A percentile compares a stretch with the other conserved stretches of the same genome.
Conservation (phyloP, 2,329 filamentous ascomycete genomes). For the Pestalotiopsis sp. region DNA sequence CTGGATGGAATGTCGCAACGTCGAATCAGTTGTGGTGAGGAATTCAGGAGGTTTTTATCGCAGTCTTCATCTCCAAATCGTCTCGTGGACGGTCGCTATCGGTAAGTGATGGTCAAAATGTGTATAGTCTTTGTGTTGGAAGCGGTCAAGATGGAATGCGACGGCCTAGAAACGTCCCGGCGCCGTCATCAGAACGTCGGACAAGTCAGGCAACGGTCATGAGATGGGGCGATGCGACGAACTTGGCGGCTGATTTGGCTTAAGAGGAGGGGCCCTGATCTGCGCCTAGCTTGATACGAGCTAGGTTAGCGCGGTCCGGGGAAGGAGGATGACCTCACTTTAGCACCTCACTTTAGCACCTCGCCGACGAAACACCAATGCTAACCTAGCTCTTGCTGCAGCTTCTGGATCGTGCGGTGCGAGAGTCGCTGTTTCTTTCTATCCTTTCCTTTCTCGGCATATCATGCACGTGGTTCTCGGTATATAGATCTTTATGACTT, state of each 20-base stretch:
- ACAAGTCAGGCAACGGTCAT: not conserved
- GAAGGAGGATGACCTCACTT: not conserved
- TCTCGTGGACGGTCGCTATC: not conserved
- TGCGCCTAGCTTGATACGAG: not conserved
- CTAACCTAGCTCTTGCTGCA: not conserved
- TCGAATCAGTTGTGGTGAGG: not conserved
- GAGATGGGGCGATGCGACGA: not conserved
- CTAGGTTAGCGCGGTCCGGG: not conserved
- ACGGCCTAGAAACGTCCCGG: not conserved
- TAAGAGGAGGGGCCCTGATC: not conserved
- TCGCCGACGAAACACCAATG: not conserved
- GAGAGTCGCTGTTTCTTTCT: not conserved
- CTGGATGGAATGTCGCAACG: not conserved
- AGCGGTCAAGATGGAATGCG: not conserved
- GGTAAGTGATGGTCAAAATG: not conserved
- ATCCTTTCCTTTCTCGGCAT: not conserved
- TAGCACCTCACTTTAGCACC: not conserved
- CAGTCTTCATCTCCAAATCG: not conserved
- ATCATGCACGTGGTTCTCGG: not conserved
- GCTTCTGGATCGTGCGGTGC: not conserved
- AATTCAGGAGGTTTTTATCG: not conserved
- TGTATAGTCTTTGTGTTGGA: not conserved
- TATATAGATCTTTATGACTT: not conserved
- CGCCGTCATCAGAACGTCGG: not conserved
- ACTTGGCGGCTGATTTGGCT: not conserved